Percentiles rank a stretch among this genome's conserved stretches.
Conservation (phyloP, 1,284 basidiomycete species). For the Puccinia hordei region DNA sequence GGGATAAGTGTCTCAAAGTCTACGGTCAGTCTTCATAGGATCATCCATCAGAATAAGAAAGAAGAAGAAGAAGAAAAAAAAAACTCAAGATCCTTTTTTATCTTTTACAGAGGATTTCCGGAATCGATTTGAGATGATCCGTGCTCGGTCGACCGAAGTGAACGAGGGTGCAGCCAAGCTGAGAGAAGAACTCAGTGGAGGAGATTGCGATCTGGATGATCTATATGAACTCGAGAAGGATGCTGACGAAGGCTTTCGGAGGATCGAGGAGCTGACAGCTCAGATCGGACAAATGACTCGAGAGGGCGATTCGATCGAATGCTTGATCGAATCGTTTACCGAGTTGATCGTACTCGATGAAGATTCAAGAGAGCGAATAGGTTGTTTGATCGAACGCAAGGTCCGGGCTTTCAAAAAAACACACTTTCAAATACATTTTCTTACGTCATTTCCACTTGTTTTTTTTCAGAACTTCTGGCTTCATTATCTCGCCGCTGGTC, state of each 20-base stretch:
- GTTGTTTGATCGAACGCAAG: conserved; percentile 45
- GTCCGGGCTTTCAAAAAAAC: background rate
- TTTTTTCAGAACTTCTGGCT: conserved; percentile 40
- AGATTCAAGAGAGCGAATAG: conserved; percentile 41
- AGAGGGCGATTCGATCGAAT: background rate
- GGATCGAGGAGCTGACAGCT: conserved; percentile 30
- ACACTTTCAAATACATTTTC: conserved; percentile 67
- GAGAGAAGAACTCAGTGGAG: conserved; percentile 18
- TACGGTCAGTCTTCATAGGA: conserved; percentile 64
- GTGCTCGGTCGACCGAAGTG: conserved; percentile 23
- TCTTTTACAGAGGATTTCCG: conserved; percentile 44
- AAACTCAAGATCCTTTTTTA: no score
- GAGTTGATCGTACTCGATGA: conserved; percentile 42
- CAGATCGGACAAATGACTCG: conserved; percentile 11
- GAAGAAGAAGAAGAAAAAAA: no score
- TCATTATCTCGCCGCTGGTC: conserved; percentile 53
- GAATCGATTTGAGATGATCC: conserved; percentile 25
- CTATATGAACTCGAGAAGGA: conserved; percentile 42
- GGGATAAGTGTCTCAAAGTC: conserved; percentile 70
- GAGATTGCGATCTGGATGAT: conserved; percentile 39
- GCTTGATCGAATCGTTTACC: conserved; percentile 10
- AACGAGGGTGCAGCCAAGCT: conserved; percentile 32
- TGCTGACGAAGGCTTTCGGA: conserved; percentile 45
- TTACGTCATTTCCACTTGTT: conserved; percentile 70
- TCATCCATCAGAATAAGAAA: background rate